Conservation (phyloP, 2,329 filamentous ascomycete genomes). For the Xylariaceae sp. region DNA sequence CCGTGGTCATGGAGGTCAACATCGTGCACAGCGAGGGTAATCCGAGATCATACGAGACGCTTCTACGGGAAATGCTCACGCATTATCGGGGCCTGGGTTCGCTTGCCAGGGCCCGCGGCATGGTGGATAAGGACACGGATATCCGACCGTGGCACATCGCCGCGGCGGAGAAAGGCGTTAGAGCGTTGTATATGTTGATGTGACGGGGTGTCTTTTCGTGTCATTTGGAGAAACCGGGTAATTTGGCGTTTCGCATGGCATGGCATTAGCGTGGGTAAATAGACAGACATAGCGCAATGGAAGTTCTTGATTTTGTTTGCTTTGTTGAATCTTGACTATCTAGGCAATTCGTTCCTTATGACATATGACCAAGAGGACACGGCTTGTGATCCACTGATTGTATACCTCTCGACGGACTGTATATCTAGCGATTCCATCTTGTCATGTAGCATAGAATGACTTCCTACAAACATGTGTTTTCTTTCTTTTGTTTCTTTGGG, state of each 20-base stretch:
- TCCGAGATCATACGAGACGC: slow-evolving; percentile 54
- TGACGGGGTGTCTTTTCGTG: slow-evolving; percentile 37
- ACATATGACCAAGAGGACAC: too few species aligned
- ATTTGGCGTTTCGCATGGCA: slow-evolving; percentile 12
- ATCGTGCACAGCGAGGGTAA: slow-evolving; percentile 55
- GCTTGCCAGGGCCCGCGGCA: slow-evolving; percentile 62
- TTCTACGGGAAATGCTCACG: slow-evolving; percentile 66
- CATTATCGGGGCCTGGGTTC: slow-evolving; percentile 66
- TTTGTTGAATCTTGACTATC: background rate
- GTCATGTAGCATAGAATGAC: too few species aligned
- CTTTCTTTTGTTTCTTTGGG: too few species aligned
- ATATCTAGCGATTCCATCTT: too few species aligned
- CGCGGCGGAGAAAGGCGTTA: slow-evolving; percentile 63
- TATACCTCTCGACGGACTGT: too few species aligned
- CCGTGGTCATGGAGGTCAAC: slow-evolving; percentile 60
- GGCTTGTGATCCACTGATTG: too few species aligned
- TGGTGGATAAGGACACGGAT: slow-evolving; percentile 55
- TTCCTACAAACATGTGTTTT: background rate
- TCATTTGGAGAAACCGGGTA: too few species aligned
- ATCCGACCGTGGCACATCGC: slow-evolving; percentile 76
- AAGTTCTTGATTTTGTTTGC: background rate
- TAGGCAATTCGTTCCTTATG: too few species aligned
- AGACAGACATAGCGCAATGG: slow-evolving; percentile 10
- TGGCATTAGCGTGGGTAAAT: slow-evolving; percentile 10
- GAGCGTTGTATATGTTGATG: slow-evolving; percentile 61